These are phyloP conservation scores for Aphanomyces euteiches DNA, from an alignment of 352 stramenopile genomes.

Conservation along the genomic window DNA sequence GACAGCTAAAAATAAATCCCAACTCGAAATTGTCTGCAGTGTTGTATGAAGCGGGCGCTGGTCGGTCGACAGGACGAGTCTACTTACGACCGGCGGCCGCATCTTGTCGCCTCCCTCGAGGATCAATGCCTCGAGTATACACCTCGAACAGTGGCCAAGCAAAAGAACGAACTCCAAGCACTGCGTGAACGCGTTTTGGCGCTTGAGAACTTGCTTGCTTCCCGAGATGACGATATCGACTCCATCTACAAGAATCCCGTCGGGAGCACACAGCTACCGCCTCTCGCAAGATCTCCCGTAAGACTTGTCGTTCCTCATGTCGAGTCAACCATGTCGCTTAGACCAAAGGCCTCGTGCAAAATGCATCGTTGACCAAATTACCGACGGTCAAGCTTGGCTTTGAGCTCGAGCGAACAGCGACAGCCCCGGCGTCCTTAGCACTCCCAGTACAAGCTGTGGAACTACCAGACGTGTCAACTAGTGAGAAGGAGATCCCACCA, in stretches of 20 bases:
- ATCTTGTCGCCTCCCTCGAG: constrained; percentile 16
- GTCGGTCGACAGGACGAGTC: neutral
- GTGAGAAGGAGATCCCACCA: neutral
- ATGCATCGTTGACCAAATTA: constrained; percentile 9
- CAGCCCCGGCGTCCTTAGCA: constrained; percentile 8
- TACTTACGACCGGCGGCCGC: constrained; percentile 23
- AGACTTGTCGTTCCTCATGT: no score
- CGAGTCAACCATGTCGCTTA: no score
- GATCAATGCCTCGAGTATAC: neutral
- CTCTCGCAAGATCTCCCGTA: neutral
- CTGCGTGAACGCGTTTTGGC: constrained; percentile 12
- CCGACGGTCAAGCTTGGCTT: neutral
- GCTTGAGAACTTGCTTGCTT: constrained; percentile 10
- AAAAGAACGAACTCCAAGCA: constrained; percentile 1
- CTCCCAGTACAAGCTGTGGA: neutral
- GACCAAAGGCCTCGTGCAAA: neutral
- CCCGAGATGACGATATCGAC: neutral
- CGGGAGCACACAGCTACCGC: neutral
- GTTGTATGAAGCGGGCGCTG: constrained; percentile 19
- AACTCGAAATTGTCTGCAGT: neutral
- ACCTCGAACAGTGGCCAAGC: neutral
- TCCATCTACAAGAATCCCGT: neutral
- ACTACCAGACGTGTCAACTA: no score
- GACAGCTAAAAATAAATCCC: constrained; percentile 2
- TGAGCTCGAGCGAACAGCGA: neutral